phyloP scores from a whole-genome alignment of 805 yeast species.

The Candida takata region DNA sequence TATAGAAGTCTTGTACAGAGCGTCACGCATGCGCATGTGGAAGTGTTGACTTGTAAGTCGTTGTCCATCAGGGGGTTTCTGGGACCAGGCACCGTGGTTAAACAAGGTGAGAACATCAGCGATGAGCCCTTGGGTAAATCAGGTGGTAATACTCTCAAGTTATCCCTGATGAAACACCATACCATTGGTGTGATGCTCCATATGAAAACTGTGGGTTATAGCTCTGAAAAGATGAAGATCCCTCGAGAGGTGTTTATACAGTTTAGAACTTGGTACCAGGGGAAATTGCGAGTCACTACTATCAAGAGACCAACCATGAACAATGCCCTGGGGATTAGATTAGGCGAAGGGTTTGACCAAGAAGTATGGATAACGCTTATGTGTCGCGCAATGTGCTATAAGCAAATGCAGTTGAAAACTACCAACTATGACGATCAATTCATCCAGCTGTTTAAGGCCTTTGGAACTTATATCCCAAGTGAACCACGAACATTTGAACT shows the following conservation, averaged over 20 bases:
- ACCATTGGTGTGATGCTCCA: conserved; percentile 84
- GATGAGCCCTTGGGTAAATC: conserved; percentile 85
- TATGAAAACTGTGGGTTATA: conserved; percentile 38
- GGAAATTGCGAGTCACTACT: conserved; percentile 82
- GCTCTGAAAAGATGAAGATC: conserved; percentile 19
- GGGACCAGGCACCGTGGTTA: conserved; percentile 50
- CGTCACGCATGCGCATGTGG: conserved; percentile 53
- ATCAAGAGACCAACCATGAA: conserved; percentile 49
- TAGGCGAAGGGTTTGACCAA: conserved; percentile 74
- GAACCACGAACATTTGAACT: conserved; percentile 75
- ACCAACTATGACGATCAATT: conserved; percentile 23
- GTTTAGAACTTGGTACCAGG: conserved; percentile 75
- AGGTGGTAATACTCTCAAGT: conserved; percentile 66
- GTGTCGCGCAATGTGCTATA: background rate
- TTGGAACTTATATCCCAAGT: conserved; percentile 84
- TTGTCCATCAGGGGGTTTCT: conserved; percentile 83
- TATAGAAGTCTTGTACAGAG: conserved; percentile 49
- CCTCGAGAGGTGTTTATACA: conserved; percentile 49
- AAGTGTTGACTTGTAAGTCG: conserved; percentile 74
- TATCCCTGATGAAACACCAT: conserved; percentile 75
- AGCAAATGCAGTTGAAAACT: background rate
- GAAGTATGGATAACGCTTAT: conserved; percentile 31
- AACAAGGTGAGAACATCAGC: conserved; percentile 65
- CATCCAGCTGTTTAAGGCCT: conserved; percentile 76
- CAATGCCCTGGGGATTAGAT: conserved; percentile 29